A percentile compares a stretch with the other conserved stretches of the same genome.
phyloP scores from a whole-genome alignment of 768 basidiomycete genomes.

The Kwoniella dejecticola region DNA sequence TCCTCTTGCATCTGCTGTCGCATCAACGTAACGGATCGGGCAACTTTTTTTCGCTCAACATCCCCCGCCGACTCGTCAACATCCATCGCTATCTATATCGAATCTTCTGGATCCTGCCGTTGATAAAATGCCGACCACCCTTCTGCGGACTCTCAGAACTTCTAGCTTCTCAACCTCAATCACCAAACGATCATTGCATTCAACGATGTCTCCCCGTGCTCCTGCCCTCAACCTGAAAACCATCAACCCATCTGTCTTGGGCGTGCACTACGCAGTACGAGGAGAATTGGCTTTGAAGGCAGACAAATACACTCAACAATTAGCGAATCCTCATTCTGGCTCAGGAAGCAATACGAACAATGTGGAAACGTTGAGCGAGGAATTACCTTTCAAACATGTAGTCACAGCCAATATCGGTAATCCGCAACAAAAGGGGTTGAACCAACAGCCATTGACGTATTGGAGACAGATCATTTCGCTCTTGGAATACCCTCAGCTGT shows the following conservation, averaged over 20 bases:
- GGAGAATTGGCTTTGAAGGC: constrained; percentile 96
- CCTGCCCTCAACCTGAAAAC: constrained; percentile 65
- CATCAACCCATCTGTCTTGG: constrained; percentile 79
- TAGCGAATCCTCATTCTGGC: constrained; percentile 52
- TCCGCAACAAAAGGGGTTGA: constrained; percentile 91
- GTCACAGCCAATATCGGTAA: constrained; percentile 98
- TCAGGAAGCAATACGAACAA: not conserved
- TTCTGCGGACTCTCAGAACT: too few species aligned
- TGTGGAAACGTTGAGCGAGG: not conserved
- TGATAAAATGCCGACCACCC: too few species aligned
- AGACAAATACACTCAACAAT: constrained; percentile 72
- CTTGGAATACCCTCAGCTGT: constrained; percentile 85
- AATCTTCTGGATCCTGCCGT: too few species aligned
- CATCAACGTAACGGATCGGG: not conserved
- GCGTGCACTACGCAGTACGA: constrained; percentile 95
- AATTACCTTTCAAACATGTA: constrained; percentile 79
- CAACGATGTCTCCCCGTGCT: constrained; percentile 13
- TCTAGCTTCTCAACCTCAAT: too few species aligned
- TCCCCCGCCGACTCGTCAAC: too few species aligned
- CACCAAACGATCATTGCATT: not conserved
- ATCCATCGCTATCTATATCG: not conserved
- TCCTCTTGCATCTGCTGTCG: not conserved
- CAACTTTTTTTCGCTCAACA: constrained; percentile 3
- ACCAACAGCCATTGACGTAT: constrained; percentile 91
- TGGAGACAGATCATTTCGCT: constrained; percentile 88